A percentile compares a stretch with the other conserved stretches of the same genome.
Conservation (phyloP, 768 basidiomycete genomes). For the Filobasidium wieringae region DNA sequence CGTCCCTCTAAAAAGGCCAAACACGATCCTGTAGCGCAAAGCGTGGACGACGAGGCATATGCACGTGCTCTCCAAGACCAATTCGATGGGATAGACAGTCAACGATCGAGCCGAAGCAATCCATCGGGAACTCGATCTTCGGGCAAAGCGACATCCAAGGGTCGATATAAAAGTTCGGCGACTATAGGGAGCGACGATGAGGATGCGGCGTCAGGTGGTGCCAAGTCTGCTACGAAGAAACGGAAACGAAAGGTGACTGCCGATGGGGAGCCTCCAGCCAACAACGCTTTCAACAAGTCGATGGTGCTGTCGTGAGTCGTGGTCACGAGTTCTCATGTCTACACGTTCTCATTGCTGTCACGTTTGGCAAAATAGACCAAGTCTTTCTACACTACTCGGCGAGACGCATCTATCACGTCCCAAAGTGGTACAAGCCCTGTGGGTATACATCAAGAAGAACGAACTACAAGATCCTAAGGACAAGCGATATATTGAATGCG, state of each 20-base stretch:
- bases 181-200: constrained; percentile 25
- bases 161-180: constrained; percentile 38
- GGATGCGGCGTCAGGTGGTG: background rate
- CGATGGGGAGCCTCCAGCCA: constrained; percentile 10
- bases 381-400: constrained; percentile 59
- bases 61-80: constrained; percentile 61
- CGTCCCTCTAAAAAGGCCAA: too few species aligned
- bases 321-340: background rate
- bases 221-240: constrained; percentile 42
- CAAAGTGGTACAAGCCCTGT: constrained; percentile 79
- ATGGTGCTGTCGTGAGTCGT: constrained; percentile 42
- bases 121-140: constrained; percentile 37
- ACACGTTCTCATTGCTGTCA: background rate
- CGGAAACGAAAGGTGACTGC: constrained; percentile 46
- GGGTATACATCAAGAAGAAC: constrained; percentile 75
- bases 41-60: constrained; percentile 49
- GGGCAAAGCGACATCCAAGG: constrained; percentile 37
- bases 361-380: constrained; percentile 19
- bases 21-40: background rate
- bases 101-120: constrained; percentile 37
- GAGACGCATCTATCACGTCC: constrained; percentile 64
- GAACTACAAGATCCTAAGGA: constrained; percentile 74
- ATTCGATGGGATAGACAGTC: constrained; percentile 46
- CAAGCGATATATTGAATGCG: constrained; percentile 74
- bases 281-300: constrained; percentile 41